These are phyloP conservation scores for Yamadazyma takamatsuzukensis DNA, from an alignment of 805 yeast species.

Conservation along the genomic window DNA sequence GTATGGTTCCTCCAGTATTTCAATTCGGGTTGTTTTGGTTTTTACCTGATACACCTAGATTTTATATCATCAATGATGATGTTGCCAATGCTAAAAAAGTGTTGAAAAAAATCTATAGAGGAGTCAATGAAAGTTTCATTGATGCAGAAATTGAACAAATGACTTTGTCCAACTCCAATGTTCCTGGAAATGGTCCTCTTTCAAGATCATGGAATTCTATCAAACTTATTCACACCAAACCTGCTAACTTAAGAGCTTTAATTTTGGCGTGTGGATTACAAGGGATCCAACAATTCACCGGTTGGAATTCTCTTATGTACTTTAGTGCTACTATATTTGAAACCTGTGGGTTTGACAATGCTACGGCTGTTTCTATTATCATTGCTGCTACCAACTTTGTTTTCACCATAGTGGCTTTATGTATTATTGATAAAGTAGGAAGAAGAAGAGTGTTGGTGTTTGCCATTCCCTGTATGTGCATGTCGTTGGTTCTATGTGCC, in stretches of 20 bases:
- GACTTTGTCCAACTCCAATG: constrained; percentile 40
- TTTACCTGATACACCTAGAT: constrained; percentile 96
- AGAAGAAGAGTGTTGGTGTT: constrained; percentile 75
- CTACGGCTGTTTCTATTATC: constrained; percentile 93
- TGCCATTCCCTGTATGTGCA: constrained; percentile 84
- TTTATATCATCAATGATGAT: constrained; percentile 67
- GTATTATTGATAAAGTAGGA: constrained; percentile 83
- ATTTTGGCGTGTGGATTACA: constrained; percentile 90
- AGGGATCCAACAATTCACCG: constrained; percentile 95
- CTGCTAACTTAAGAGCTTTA: constrained; percentile 85
- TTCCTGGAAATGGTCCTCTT: constrained; percentile 39
- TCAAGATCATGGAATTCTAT: constrained; percentile 57
- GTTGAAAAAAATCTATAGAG: constrained; percentile 56
- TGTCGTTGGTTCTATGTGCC: constrained; percentile 74
- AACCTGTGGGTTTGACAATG: constrained; percentile 80
- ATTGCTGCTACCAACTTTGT: constrained; percentile 93
- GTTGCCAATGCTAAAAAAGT: constrained; percentile 65
- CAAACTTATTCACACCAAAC: constrained; percentile 59
- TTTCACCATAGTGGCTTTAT: constrained; percentile 80
- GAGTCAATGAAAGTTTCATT: constrained; percentile 61
- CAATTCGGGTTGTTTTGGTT: constrained; percentile 77
- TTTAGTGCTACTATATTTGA: constrained; percentile 90
- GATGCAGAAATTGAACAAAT: constrained; percentile 68
- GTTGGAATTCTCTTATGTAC: constrained; percentile 95
- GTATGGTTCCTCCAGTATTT: constrained; percentile 79